Evolutionary conservation across 345 rosid genomes (phyloP).

Genomic region (Combretum micranthum): DNA sequence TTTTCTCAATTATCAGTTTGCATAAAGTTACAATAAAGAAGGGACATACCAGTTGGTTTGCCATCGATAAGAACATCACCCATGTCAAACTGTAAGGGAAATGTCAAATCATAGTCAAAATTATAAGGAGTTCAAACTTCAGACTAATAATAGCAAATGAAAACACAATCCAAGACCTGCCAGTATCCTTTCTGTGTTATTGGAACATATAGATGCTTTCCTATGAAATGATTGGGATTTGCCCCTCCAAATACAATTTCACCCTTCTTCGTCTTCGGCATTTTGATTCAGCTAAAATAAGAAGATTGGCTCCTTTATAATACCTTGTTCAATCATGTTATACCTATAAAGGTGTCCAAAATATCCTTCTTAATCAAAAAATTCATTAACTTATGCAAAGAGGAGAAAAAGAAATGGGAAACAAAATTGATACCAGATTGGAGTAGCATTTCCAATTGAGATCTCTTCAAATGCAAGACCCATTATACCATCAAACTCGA

Average conservation of each 20-base stretch:
- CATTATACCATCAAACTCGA: slow-evolving; percentile 87
- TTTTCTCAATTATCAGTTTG: too few relatives aligned
- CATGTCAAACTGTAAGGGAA: slow-evolving; percentile 58
- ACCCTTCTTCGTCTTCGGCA: slow-evolving; percentile 64
- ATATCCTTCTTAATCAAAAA: neutral
- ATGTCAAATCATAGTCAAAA: neutral
- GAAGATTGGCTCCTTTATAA: slow-evolving; percentile 69
- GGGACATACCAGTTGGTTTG: slow-evolving; percentile 61
- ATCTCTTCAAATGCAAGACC: slow-evolving; percentile 96
- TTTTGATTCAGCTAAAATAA: slow-evolving; percentile 93
- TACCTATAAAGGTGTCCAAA: slow-evolving; percentile 43
- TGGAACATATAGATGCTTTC: slow-evolving; percentile 83
- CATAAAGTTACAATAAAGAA: neutral
- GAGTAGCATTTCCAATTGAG: slow-evolving; percentile 67
- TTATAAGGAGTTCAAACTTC: neutral
- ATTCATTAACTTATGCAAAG: neutral
- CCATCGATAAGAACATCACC: slow-evolving; percentile 75
- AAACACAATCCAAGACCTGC: slow-evolving; percentile 47
- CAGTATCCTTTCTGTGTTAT: slow-evolving; percentile 89
- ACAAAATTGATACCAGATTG: slow-evolving; percentile 51
- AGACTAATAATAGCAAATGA: neutral
- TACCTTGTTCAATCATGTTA: slow-evolving; percentile 74
- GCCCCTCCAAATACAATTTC: slow-evolving; percentile 87
- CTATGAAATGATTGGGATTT: slow-evolving; percentile 68
- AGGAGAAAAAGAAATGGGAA: neutral